These are phyloP conservation scores for Apostasia shenzhenica DNA, from an alignment of 106 monocot species.

Conservation along the genomic window DNA sequence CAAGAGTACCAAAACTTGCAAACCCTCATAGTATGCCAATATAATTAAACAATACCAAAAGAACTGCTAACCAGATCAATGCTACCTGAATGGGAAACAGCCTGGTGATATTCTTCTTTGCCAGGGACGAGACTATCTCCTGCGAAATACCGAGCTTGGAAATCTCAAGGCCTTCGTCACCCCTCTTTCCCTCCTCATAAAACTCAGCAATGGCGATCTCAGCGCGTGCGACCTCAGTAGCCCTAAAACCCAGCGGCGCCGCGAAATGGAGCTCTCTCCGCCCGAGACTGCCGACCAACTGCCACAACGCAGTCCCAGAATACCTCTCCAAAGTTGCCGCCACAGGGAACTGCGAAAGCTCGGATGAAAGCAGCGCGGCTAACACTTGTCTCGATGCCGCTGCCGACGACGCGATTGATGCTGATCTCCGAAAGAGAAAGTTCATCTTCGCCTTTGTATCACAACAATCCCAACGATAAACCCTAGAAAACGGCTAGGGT, in stretches of 20 bases:
- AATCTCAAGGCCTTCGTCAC: conserved; percentile 81
- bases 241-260: conserved; percentile 36
- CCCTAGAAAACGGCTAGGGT: conserved; percentile 35
- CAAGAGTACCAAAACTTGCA: too few relatives aligned
- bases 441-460: conserved; percentile 13
- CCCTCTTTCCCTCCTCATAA: conserved; percentile 42
- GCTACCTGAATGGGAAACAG: conserved; percentile 93
- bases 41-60: too few relatives aligned
- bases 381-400: conserved; percentile 24
- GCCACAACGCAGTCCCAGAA: background rate
- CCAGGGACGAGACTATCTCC: conserved; percentile 52
- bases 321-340: background rate
- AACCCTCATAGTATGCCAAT: too few relatives aligned
- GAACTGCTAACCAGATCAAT: background rate
- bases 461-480: conserved; percentile 4
- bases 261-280: conserved; percentile 44
- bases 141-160: conserved; percentile 64
- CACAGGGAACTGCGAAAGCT: background rate
- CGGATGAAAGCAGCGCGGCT: conserved; percentile 21
- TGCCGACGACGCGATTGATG: conserved; percentile 15
- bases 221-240: conserved; percentile 31
- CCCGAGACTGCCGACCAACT: background rate
- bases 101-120: conserved; percentile 62
- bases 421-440: conserved; percentile 37
- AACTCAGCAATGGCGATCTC: conserved; percentile 52